Evolutionary conservation across 768 basidiomycete species (phyloP).

Genomic region (Lentinula guzmanii): DNA sequence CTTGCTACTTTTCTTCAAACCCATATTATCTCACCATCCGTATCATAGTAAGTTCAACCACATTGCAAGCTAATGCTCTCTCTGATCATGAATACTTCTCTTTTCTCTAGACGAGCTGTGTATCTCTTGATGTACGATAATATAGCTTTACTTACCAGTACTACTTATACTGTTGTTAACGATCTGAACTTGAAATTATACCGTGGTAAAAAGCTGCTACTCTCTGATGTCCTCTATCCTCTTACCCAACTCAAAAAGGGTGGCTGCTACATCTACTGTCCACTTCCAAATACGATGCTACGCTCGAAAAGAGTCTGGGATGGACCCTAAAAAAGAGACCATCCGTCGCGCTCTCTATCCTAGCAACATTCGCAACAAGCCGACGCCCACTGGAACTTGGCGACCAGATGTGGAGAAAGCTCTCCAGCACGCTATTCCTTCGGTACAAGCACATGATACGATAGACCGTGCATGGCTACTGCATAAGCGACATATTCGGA

Average conservation of each 20-base stretch:
- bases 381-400: constrained; percentile 80
- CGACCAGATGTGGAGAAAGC: constrained; percentile 73
- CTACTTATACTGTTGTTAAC: too few relatives aligned
- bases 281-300: constrained; percentile 18
- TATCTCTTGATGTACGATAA: background rate
- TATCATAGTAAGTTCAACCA: background rate
- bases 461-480: constrained; percentile 89
- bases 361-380: constrained; percentile 58
- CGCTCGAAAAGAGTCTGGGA: constrained; percentile 35
- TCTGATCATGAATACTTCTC: too few relatives aligned
- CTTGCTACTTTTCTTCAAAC: constrained; percentile 62
- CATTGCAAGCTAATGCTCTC: too few relatives aligned
- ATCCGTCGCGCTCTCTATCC: constrained; percentile 83
- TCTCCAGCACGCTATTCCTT: constrained; percentile 80
- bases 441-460: constrained; percentile 84
- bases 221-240: background rate
- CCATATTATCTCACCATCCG: constrained; percentile 30
- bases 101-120: too few relatives aligned
- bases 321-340: constrained; percentile 62
- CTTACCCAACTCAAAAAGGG: background rate
- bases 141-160: too few relatives aligned
- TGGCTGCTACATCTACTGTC: background rate
- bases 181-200: background rate
- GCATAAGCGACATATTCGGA: constrained; percentile 68
- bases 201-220: background rate